A percentile compares a stretch with the other conserved stretches of the same genome.
These are phyloP conservation scores for Phytophthora citricola DNA, from an alignment of 352 stramenopile genomes.

Conservation along the genomic window DNA sequence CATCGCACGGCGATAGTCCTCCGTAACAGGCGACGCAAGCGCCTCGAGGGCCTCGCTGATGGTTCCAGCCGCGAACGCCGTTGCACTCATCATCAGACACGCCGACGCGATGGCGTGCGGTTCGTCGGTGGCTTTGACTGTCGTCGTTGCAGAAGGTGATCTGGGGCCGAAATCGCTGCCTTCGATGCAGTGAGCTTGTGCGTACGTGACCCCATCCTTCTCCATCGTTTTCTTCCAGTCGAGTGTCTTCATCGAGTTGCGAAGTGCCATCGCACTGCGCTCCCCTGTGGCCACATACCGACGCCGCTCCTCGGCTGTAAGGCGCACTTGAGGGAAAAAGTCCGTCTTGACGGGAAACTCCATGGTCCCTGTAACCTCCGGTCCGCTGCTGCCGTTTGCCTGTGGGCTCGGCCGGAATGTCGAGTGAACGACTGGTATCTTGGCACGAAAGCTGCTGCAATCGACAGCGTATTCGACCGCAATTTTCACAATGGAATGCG, in stretches of 20 bases:
- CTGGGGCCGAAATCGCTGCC: slow-evolving; percentile 2
- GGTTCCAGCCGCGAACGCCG: slow-evolving; percentile 55
- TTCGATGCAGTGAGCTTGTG: slow-evolving; percentile 74
- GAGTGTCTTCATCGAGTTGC: slow-evolving; percentile 50
- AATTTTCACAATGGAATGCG: slow-evolving; percentile 32
- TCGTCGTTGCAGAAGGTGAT: slow-evolving; percentile 8
- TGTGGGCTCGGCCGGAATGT: background rate
- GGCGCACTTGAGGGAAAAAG: slow-evolving; percentile 72
- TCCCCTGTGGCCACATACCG: slow-evolving; percentile 56
- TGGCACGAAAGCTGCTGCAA: background rate
- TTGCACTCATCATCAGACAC: slow-evolving; percentile 72
- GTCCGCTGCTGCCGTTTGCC: background rate
- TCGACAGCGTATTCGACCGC: slow-evolving; percentile 19
- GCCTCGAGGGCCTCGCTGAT: slow-evolving; percentile 75
- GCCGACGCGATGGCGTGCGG: slow-evolving; percentile 28
- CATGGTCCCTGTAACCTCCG: slow-evolving; percentile 35
- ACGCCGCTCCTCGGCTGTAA: slow-evolving; percentile 53
- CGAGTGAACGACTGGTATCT: slow-evolving; percentile 1
- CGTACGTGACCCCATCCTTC: slow-evolving; percentile 62
- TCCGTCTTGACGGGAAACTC: slow-evolving; percentile 74
- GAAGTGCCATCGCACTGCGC: slow-evolving; percentile 46
- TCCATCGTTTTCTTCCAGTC: slow-evolving; percentile 69
- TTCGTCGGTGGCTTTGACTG: slow-evolving; percentile 7
- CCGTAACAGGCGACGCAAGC: slow-evolving; percentile 63
- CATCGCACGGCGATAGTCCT: slow-evolving; percentile 77